phyloP scores from a whole-genome alignment of 345 rosid genomes.

The Iberis pinnata region DNA sequence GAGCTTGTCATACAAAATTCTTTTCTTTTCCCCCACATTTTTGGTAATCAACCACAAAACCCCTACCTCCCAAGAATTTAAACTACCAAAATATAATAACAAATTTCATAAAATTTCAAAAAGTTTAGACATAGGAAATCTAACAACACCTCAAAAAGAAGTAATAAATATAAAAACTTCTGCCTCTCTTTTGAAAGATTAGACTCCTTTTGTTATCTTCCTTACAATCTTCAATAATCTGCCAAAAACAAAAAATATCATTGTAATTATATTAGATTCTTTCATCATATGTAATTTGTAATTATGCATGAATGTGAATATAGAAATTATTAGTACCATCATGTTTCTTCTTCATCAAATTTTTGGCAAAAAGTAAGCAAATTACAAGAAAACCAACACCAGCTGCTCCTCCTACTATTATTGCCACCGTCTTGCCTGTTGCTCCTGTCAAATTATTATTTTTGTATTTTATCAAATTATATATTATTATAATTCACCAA shows the following conservation, averaged over 20 bases:
- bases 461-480: too few species aligned
- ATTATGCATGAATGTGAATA: background rate
- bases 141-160: slow-evolving; percentile 2
- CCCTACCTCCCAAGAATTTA: slow-evolving; percentile 17
- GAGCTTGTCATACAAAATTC: background rate
- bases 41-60: slow-evolving; percentile 10
- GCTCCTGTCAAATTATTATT: slow-evolving; percentile 45
- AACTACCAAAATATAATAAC: slow-evolving; percentile 19
- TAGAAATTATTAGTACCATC: slow-evolving; percentile 28
- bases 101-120: slow-evolving; percentile 7
- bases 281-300: slow-evolving; percentile 18
- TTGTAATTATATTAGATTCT: slow-evolving; percentile 5
- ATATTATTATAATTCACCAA: too few species aligned
- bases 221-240: slow-evolving; percentile 26
- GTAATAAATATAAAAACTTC: background rate
- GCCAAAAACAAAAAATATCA: slow-evolving; percentile 7
- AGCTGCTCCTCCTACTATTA: slow-evolving; percentile 92
- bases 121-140: slow-evolving; percentile 1
- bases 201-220: slow-evolving; percentile 26
- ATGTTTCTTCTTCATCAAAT: slow-evolving; percentile 57
- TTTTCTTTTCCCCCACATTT: background rate
- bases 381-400: slow-evolving; percentile 85
- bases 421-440: slow-evolving; percentile 94
- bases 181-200: slow-evolving; percentile 16
- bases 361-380: slow-evolving; percentile 70